phyloP scores from a whole-genome alignment of 768 basidiomycete genomes.

The Collybia mongolica region DNA sequence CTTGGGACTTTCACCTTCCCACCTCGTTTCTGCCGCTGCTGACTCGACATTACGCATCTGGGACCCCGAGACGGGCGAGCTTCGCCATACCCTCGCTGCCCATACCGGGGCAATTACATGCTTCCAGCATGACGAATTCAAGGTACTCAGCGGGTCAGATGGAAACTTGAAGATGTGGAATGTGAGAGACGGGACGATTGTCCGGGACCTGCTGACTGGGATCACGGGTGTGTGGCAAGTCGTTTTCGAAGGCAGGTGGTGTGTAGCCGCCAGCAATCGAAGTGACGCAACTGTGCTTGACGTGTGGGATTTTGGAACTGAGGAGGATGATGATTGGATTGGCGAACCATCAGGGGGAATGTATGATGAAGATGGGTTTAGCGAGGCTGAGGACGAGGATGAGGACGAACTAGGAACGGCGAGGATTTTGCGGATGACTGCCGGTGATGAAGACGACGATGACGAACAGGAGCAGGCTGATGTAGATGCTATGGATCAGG shows the following conservation, averaged over 20 bases:
- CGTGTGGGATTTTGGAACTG: slow-evolving; percentile 87
- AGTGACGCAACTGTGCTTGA: slow-evolving; percentile 77
- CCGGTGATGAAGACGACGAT: slow-evolving; percentile 26
- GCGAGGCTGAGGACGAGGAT: slow-evolving; percentile 52
- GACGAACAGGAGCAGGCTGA: slow-evolving; percentile 56
- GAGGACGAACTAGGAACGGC: slow-evolving; percentile 26
- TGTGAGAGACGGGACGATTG: slow-evolving; percentile 79
- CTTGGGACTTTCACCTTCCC: slow-evolving; percentile 83
- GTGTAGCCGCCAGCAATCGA: slow-evolving; percentile 90
- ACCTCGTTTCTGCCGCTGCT: slow-evolving; percentile 93
- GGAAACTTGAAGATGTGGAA: slow-evolving; percentile 99
- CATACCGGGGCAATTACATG: slow-evolving; percentile 99
- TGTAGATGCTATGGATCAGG: slow-evolving; percentile 76
- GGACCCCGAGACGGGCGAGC: slow-evolving; percentile 83
- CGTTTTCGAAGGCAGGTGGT: slow-evolving; percentile 90
- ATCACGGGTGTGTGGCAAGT: slow-evolving; percentile 99
- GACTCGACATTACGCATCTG: slow-evolving; percentile 94
- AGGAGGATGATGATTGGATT: slow-evolving; percentile 76
- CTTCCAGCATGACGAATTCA: slow-evolving; percentile 98
- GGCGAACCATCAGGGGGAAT: slow-evolving; percentile 75
- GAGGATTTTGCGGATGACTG: slow-evolving; percentile 20
- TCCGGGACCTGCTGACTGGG: slow-evolving; percentile 85
- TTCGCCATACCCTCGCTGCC: slow-evolving; percentile 80
- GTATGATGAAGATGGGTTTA: slow-evolving; percentile 69
- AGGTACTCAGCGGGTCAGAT: slow-evolving; percentile 92